phyloP scores from a whole-genome alignment of 768 basidiomycete species.

The Agaricus bisporus region DNA sequence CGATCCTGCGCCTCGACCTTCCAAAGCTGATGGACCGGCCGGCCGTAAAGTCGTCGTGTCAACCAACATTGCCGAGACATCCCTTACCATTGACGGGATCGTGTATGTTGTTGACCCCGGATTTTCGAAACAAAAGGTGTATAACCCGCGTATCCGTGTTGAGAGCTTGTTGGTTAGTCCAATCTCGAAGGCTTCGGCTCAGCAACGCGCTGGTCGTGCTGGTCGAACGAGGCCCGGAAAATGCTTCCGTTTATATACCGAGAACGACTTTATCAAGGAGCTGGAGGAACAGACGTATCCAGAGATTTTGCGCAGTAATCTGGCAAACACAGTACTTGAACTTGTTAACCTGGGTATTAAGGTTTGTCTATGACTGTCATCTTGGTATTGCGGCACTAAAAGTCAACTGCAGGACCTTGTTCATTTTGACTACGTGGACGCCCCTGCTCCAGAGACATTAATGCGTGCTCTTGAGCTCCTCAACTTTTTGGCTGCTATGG shows the following conservation, averaged over 20 bases:
- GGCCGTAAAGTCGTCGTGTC: conserved; percentile 94
- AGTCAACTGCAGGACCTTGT: conserved; percentile 63
- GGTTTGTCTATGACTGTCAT: conserved; percentile 25
- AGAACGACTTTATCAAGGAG: conserved; percentile 94
- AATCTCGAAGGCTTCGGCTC: conserved; percentile 94
- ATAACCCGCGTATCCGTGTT: conserved; percentile 95
- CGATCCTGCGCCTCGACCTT: conserved; percentile 72
- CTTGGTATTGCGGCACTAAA: neutral
- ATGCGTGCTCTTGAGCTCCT: conserved; percentile 95
- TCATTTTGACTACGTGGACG: conserved; percentile 84
- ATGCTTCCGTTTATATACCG: conserved; percentile 94
- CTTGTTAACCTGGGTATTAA: conserved; percentile 92
- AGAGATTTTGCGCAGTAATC: conserved; percentile 89
- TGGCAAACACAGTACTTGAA: conserved; percentile 91
- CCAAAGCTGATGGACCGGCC: conserved; percentile 59
- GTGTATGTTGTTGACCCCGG: conserved; percentile 99
- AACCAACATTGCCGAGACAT: conserved; percentile 98
- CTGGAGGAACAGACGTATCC: conserved; percentile 97
- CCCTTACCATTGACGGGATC: conserved; percentile 95
- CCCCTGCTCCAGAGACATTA: conserved; percentile 91
- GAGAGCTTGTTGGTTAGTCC: conserved; percentile 91
- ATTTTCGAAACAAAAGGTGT: conserved; percentile 97
- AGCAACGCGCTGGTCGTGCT: conserved; percentile 94
- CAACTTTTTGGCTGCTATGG: conserved; percentile 87
- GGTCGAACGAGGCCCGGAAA: conserved; percentile 96